Conservation (phyloP, 352 stramenopile species). For the Blastocystis sp. region DNA sequence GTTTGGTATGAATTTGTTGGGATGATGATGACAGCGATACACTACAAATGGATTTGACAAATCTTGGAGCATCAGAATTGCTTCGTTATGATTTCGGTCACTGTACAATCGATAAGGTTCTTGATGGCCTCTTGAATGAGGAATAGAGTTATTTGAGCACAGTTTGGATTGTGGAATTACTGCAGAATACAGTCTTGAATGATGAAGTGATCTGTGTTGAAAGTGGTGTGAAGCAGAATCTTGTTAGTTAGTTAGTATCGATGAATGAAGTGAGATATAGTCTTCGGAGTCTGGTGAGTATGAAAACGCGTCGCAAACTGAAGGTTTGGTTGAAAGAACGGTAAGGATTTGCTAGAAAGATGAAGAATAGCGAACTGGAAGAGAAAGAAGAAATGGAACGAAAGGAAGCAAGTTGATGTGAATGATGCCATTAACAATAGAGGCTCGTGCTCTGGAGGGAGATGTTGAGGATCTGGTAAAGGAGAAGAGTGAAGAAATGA, state of each 20-base stretch:
- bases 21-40: neutral
- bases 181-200: neutral
- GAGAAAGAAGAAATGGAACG: neutral
- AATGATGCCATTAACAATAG: neutral
- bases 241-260: neutral
- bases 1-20: neutral
- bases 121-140: neutral
- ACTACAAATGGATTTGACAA: conserved; percentile 32
- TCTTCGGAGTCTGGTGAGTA: neutral
- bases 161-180: conserved; percentile 38
- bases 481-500: conserved; percentile 76
- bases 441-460: neutral
- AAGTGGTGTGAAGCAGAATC: neutral
- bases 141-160: neutral
- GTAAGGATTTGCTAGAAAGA: neutral
- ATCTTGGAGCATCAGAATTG: conserved; percentile 45
- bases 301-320: conserved; percentile 9
- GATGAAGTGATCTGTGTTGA: neutral
- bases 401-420: neutral
- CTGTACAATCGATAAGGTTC: conserved; percentile 22
- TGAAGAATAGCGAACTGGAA: neutral
- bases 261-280: neutral
- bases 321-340: conserved; percentile 38
- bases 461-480: neutral
- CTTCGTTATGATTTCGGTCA: conserved; percentile 46